Percentiles rank a stretch among this genome's conserved stretches.
Evolutionary conservation across 305 asterid species (phyloP).

Genomic region (Petunia hybrid): DNA sequence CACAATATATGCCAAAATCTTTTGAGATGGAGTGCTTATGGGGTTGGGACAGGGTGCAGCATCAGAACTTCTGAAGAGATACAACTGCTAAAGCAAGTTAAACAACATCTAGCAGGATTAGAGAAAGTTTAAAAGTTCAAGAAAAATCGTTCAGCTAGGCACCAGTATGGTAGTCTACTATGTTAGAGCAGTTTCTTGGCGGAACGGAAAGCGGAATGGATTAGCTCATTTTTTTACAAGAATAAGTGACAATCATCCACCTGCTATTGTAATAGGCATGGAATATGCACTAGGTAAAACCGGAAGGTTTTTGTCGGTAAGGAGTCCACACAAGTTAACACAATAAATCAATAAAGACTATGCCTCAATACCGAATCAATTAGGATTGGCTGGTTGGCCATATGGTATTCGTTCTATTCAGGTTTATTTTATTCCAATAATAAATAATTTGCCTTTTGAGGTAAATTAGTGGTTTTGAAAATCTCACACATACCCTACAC

Average conservation of each 20-base stretch:
- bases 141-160: not conserved
- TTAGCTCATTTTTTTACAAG: too few species aligned
- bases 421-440: not conserved
- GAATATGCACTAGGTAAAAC: too few species aligned
- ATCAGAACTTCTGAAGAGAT: not conserved
- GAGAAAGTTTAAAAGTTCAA: not conserved
- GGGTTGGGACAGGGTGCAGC: not conserved
- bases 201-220: too few species aligned
- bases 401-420: not conserved
- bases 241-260: too few species aligned
- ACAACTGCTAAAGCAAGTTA: not conserved
- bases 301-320: too few species aligned
- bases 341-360: not conserved
- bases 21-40: not conserved
- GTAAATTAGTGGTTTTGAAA: not conserved
- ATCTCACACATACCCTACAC: not conserved
- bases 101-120: not conserved
- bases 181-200: too few species aligned
- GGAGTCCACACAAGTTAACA: too few species aligned
- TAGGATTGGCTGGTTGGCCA: not conserved
- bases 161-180: not conserved
- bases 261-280: too few species aligned
- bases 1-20: not conserved
- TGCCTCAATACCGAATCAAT: not conserved
- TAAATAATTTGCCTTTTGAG: not conserved